phyloP scores from a whole-genome alignment of 2,329 filamentous ascomycete species.

The Phaeomoniella chlamydospora region DNA sequence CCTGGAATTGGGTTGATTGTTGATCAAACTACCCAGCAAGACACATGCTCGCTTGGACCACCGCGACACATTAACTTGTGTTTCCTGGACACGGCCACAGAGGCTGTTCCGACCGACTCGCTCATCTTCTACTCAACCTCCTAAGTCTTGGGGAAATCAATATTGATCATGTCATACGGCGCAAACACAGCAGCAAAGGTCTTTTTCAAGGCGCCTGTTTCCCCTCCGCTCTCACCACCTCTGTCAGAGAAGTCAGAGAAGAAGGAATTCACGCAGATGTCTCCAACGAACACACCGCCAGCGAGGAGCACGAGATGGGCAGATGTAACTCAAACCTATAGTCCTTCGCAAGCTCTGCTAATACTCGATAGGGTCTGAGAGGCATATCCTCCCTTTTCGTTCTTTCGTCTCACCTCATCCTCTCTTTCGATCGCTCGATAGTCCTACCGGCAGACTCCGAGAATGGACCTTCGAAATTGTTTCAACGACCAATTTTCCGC shows the following conservation, averaged over 20 bases:
- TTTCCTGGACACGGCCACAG: too few relatives aligned
- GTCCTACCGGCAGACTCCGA: slow-evolving; percentile 32
- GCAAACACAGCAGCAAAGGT: neutral
- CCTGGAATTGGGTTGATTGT: too few relatives aligned
- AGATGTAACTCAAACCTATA: too few relatives aligned
- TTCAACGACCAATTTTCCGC: slow-evolving; percentile 45
- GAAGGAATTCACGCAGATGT: neutral
- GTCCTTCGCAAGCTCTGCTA: too few relatives aligned
- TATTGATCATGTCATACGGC: neutral
- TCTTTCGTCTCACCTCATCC: slow-evolving; percentile 38
- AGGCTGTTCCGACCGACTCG: too few relatives aligned
- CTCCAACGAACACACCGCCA: neutral
- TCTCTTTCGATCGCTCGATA: slow-evolving; percentile 36
- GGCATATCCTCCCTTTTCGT: slow-evolving; percentile 41
- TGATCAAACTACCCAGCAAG: too few relatives aligned
- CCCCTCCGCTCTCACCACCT: neutral
- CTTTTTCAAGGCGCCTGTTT: neutral
- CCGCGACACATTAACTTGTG: too few relatives aligned
- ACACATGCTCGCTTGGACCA: too few relatives aligned
- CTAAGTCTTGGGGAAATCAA: too few relatives aligned
- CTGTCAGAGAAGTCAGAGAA: neutral
- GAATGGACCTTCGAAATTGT: slow-evolving; percentile 29
- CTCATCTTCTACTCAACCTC: too few relatives aligned
- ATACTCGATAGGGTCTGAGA: slow-evolving; percentile 36
- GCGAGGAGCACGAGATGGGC: neutral